Conservation (phyloP, 345 rosid genomes). For the Mangifera indica region DNA sequence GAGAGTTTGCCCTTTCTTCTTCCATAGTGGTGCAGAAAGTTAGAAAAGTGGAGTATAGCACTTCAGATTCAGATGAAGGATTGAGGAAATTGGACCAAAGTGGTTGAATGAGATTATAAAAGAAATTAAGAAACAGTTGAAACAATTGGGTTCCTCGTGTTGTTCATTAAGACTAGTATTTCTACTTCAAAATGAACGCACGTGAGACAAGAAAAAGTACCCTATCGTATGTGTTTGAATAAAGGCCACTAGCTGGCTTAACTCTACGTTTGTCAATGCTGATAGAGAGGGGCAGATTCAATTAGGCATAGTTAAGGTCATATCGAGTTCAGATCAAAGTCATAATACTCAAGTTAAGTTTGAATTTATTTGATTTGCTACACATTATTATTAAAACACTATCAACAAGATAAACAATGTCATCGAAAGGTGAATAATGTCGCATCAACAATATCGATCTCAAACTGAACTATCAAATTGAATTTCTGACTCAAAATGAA, state of each 20-base stretch:
- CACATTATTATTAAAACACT: too few relatives aligned
- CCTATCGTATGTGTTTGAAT: constrained; percentile 11
- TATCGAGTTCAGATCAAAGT: too few relatives aligned
- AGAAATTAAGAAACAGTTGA: constrained; percentile 23
- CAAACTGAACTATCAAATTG: too few relatives aligned
- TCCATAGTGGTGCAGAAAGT: constrained; percentile 15
- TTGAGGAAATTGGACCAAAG: constrained; percentile 16
- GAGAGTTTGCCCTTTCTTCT: constrained; percentile 23
- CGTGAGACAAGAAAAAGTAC: constrained; percentile 21
- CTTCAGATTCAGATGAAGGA: constrained; percentile 9
- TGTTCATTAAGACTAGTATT: constrained; percentile 32
- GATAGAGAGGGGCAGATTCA: too few relatives aligned
- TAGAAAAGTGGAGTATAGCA: not conserved
- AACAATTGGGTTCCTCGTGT: constrained; percentile 56
- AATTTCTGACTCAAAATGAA: too few relatives aligned
- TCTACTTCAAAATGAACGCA: constrained; percentile 49
- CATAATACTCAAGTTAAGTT: too few relatives aligned
- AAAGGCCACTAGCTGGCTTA: constrained; percentile 9
- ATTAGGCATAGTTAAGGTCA: too few relatives aligned
- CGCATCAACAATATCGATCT: too few relatives aligned
- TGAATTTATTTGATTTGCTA: too few relatives aligned
- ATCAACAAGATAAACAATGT: too few relatives aligned
- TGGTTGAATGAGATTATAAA: constrained; percentile 30
- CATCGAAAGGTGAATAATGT: too few relatives aligned
- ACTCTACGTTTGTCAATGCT: not conserved